A percentile compares a stretch with the other conserved stretches of the same genome.
Evolutionary conservation across 441 rosid species (phyloP).

Genomic region (Syzygium syzygioides): DNA sequence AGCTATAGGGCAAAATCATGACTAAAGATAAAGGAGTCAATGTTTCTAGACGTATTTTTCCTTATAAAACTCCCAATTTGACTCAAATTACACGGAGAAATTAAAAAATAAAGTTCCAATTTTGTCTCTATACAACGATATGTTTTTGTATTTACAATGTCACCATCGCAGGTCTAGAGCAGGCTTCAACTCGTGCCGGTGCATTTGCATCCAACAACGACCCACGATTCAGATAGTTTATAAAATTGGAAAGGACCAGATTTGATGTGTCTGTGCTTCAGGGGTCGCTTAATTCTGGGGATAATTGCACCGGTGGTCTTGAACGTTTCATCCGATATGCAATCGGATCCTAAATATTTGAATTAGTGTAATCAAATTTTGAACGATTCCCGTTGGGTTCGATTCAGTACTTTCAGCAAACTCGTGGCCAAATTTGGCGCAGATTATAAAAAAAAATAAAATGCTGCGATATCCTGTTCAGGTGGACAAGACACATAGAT

Average conservation of each 20-base stretch:
- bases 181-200: background rate
- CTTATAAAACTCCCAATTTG: background rate
- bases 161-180: background rate
- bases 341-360: background rate
- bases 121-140: background rate
- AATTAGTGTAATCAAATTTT: background rate
- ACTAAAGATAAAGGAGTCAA: background rate
- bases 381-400: background rate
- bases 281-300: background rate
- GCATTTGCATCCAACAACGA: background rate
- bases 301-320: background rate
- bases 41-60: background rate
- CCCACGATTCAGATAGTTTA: too few species aligned
- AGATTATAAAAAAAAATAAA: background rate
- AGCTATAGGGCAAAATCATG: background rate
- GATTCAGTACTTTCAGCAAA: too few species aligned
- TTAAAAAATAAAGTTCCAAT: background rate
- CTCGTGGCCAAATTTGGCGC: background rate
- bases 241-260: too few species aligned
- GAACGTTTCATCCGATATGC: background rate
- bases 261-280: background rate
- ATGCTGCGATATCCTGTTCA: background rate
- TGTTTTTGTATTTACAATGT: background rate
- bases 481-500: background rate
- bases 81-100: background rate